Percentiles rank a stretch among this genome's conserved stretches.
These are phyloP conservation scores for Coemansia umbellata DNA, from an alignment of 192 early-diverging fungal species.

Conservation along the genomic window DNA sequence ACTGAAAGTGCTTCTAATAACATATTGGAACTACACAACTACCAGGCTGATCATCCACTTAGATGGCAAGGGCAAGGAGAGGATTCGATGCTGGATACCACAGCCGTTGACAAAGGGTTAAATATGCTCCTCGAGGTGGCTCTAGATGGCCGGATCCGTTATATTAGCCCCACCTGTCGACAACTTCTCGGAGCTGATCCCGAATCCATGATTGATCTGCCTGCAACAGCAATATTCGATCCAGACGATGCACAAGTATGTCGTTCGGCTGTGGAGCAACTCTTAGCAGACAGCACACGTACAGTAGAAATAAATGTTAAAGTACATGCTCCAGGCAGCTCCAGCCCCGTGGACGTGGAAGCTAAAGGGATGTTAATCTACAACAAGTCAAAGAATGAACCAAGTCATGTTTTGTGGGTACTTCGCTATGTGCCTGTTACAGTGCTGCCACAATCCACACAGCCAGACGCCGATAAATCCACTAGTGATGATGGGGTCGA, in stretches of 20 bases:
- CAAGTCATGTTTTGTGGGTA: constrained; percentile 47
- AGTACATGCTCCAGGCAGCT: constrained; percentile 14
- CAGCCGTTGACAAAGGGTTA: constrained; percentile 23
- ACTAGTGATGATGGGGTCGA: neutral
- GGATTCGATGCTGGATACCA: neutral
- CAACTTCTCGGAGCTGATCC: constrained; percentile 22
- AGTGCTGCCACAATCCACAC: neutral
- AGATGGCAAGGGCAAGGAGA: too few species aligned
- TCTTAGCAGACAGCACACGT: constrained; percentile 29
- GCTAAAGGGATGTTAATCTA: constrained; percentile 48
- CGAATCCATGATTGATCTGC: constrained; percentile 21
- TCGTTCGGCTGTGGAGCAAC: constrained; percentile 39
- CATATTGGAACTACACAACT: too few species aligned
- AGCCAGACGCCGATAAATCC: neutral
- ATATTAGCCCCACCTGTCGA: constrained; percentile 37
- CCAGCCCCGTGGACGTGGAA: constrained; percentile 9
- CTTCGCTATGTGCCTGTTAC: constrained; percentile 14
- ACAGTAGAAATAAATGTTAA: constrained; percentile 35
- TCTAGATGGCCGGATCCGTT: constrained; percentile 39
- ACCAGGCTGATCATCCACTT: too few species aligned
- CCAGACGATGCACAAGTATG: constrained; percentile 11
- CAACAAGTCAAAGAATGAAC: constrained; percentile 11
- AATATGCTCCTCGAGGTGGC: constrained; percentile 38
- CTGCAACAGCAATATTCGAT: constrained; percentile 24
- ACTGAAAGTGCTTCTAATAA: too few species aligned